A percentile compares a stretch with the other conserved stretches of the same genome.
These are phyloP conservation scores for Aurantiochytrium sp. DNA, from an alignment of 108 stramenopile genomes.

Conservation along the genomic window DNA sequence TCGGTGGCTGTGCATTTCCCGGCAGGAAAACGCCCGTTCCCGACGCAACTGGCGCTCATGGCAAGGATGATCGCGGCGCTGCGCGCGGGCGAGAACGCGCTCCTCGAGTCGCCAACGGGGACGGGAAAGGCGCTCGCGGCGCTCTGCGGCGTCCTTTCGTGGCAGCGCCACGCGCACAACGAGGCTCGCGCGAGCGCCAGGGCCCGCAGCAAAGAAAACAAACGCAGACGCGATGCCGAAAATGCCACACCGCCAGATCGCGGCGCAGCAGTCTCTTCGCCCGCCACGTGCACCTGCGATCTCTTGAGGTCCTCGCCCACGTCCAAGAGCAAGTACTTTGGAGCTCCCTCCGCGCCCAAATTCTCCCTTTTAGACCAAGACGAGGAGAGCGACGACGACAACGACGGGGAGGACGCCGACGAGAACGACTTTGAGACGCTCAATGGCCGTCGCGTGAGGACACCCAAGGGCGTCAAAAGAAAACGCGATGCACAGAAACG, in stretches of 20 bases:
- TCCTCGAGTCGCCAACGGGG: constrained; percentile 56
- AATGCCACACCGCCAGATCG: background rate
- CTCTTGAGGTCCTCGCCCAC: background rate
- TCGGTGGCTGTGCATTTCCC: background rate
- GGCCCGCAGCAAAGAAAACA: background rate
- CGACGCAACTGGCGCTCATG: constrained; percentile 54
- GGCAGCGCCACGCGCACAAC: background rate
- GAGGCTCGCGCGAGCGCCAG: background rate
- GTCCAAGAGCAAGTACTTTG: background rate
- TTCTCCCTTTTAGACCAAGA: background rate
- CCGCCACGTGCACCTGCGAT: too few relatives aligned
- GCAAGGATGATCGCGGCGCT: constrained; percentile 56
- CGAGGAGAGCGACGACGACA: background rate
- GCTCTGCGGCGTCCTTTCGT: background rate
- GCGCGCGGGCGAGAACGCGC: constrained; percentile 35
- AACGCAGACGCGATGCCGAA: background rate
- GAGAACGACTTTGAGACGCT: background rate
- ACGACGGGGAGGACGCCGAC: background rate
- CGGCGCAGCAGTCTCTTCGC: too few relatives aligned
- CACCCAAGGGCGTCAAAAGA: background rate
- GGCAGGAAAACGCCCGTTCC: background rate
- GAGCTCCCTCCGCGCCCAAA: background rate
- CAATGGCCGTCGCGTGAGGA: background rate
- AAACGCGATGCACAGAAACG: background rate
- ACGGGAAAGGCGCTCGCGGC: constrained; percentile 38